Percentiles rank a stretch among this genome's conserved stretches.
Evolutionary conservation across 2,329 filamentous ascomycete genomes (phyloP).

Genomic region (Arthrobotrys iridis): DNA sequence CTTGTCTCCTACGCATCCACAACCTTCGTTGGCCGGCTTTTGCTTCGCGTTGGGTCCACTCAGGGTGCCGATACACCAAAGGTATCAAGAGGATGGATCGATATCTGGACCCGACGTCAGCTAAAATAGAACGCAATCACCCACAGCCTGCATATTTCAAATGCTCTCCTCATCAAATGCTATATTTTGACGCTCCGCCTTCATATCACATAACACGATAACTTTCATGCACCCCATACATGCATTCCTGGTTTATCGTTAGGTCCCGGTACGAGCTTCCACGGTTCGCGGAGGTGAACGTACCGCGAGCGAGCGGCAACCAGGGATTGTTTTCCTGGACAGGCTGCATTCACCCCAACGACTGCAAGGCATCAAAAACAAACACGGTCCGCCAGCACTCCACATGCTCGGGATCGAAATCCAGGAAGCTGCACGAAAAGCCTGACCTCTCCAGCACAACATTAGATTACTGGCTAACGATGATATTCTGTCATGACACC

Average conservation of each 20-base stretch:
- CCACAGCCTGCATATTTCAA: conserved; percentile 27
- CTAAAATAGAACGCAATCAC: conserved; percentile 13
- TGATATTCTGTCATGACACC: conserved; percentile 24
- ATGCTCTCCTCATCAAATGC: conserved; percentile 7
- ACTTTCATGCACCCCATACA: not conserved
- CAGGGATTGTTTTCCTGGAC: conserved; percentile 37
- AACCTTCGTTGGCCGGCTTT: too few relatives aligned
- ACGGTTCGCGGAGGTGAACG: conserved; percentile 39
- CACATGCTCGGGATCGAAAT: conserved; percentile 43
- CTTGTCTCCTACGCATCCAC: too few relatives aligned
- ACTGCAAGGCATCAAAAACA: conserved; percentile 13
- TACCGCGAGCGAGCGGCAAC: conserved; percentile 30
- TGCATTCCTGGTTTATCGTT: conserved; percentile 27
- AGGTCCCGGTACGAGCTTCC: conserved; percentile 7
- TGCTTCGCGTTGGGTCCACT: too few relatives aligned
- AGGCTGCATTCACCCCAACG: conserved; percentile 21
- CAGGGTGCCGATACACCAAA: too few relatives aligned
- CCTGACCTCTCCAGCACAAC: conserved; percentile 4
- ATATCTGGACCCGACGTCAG: conserved; percentile 27
- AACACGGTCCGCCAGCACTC: conserved; percentile 18
- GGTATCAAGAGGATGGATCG: conserved; percentile 46
- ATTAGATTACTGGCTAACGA: conserved; percentile 12
- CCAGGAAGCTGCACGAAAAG: conserved; percentile 33
- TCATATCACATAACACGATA: conserved; percentile 16
- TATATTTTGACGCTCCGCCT: conserved; percentile 14